Conservation (phyloP, 176 grass and related monocot species). For the Oryza glaberrima region DNA sequence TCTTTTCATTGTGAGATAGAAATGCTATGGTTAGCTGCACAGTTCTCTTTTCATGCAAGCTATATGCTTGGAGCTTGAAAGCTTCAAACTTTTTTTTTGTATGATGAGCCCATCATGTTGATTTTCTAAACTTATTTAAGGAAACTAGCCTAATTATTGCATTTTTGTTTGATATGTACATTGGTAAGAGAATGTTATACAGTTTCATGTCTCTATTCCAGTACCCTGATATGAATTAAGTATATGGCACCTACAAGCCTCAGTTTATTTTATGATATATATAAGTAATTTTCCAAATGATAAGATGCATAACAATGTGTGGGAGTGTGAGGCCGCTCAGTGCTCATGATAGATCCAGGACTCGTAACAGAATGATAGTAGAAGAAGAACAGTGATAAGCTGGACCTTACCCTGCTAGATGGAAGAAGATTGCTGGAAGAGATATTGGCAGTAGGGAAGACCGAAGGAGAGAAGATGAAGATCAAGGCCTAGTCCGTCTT, state of each 20-base stretch:
- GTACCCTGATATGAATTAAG: slow-evolving; percentile 18
- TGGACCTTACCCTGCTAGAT: not conserved
- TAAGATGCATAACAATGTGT: not conserved
- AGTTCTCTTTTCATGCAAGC: slow-evolving; percentile 21
- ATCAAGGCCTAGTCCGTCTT: not conserved
- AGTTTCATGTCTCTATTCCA: not conserved
- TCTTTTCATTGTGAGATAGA: slow-evolving; percentile 8
- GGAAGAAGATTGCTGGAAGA: not conserved
- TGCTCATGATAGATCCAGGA: not conserved
- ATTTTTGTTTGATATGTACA: slow-evolving; percentile 16
- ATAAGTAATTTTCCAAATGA: not conserved
- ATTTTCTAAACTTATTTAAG: slow-evolving; percentile 29
- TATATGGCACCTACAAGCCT: not conserved
- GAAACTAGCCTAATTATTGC: slow-evolving; percentile 24
- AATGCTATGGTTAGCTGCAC: slow-evolving; percentile 14
- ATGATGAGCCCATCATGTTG: not conserved
- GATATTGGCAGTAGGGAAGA: too few relatives aligned
- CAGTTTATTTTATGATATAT: not conserved
- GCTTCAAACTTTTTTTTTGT: slow-evolving; percentile 19
- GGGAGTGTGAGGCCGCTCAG: not conserved
- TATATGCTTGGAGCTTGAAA: slow-evolving; percentile 21
- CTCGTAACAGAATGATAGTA: not conserved
- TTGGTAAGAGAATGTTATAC: not conserved
- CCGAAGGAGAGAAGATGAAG: not conserved
- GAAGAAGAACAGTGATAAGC: not conserved